Evolutionary conservation across 2,329 filamentous ascomycete species (phyloP).

Genomic region (Arthrobotrys iridis): DNA sequence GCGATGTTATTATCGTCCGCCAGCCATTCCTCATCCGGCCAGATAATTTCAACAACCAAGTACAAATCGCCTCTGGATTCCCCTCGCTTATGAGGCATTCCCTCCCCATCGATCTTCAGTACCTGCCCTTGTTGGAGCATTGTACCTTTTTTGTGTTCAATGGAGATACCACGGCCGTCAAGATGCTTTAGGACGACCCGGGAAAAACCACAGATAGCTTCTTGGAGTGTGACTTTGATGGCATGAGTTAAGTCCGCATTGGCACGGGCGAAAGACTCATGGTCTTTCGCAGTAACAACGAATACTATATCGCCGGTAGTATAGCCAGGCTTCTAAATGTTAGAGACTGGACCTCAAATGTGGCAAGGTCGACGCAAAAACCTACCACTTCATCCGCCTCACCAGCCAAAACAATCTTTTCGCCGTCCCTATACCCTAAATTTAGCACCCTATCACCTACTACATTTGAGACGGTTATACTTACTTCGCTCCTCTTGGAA

Average conservation of each 20-base stretch:
- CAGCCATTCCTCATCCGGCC: conserved; percentile 88
- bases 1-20: conserved; percentile 72
- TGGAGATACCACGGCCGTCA: conserved; percentile 86
- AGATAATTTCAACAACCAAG: conserved; percentile 83
- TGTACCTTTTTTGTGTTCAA: conserved; percentile 82
- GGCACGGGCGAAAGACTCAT: conserved; percentile 82
- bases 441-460: background rate
- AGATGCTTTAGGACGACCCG: conserved; percentile 90
- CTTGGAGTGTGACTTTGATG: conserved; percentile 80
- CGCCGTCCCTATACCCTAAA: conserved; percentile 71
- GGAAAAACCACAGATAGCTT: conserved; percentile 88
- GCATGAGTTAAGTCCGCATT: conserved; percentile 86
- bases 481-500: conserved; percentile 81
- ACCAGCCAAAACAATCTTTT: conserved; percentile 87
- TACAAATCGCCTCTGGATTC: conserved; percentile 88
- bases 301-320: conserved; percentile 88
- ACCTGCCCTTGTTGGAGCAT: conserved; percentile 84
- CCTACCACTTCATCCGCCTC: conserved; percentile 94
- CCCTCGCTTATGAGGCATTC: conserved; percentile 90
- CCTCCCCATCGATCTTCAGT: conserved; percentile 85
- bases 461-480: conserved; percentile 46
- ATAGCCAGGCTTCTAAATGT: conserved; percentile 51
- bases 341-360: background rate
- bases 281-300: conserved; percentile 80
- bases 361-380: conserved; percentile 59